phyloP scores from a whole-genome alignment of 2,329 filamentous ascomycete genomes.

The Cladosporium phlei region DNA sequence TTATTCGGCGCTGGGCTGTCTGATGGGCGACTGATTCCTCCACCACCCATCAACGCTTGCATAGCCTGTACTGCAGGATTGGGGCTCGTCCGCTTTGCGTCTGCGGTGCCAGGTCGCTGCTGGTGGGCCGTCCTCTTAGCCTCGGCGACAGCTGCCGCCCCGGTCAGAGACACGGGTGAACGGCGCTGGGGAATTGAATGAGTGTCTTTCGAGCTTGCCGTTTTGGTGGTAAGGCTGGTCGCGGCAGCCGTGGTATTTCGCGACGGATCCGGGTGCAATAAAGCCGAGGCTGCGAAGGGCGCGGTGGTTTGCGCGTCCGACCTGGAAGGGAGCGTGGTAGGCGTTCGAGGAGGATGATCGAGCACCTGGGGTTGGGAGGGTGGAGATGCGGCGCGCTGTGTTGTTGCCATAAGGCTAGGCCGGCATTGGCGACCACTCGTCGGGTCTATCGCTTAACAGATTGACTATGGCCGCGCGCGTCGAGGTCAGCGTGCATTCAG shows the following conservation, averaged over 20 bases:
- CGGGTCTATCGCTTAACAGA: constrained; percentile 1
- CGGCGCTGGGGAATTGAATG: not conserved
- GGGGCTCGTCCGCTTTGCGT: constrained; percentile 40
- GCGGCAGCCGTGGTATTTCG: constrained; percentile 17
- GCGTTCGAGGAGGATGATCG: constrained; percentile 37
- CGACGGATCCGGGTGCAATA: constrained; percentile 22
- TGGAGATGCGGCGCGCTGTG: constrained; percentile 41
- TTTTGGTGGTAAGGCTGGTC: constrained; percentile 1
- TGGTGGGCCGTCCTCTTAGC: constrained; percentile 42
- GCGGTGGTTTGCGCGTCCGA: constrained; percentile 22
- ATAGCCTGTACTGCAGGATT: constrained; percentile 44
- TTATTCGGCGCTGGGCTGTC: constrained; percentile 42
- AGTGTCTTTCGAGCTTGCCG: not conserved
- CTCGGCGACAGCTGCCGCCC: constrained; percentile 46
- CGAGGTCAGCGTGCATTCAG: constrained; percentile 10
- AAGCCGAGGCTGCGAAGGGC: constrained; percentile 21
- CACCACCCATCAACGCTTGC: constrained; percentile 40
- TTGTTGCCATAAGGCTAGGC: constrained; percentile 39
- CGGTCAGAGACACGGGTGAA: constrained; percentile 35
- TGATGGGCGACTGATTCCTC: constrained; percentile 40
- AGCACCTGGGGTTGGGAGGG: constrained; percentile 37
- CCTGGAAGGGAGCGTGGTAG: constrained; percentile 32
- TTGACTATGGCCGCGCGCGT: constrained; percentile 3
- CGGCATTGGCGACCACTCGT: constrained; percentile 16
- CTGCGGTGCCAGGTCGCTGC: constrained; percentile 17